Conservation (phyloP, 352 stramenopile genomes). For the Proteromonas lacertae region DNA sequence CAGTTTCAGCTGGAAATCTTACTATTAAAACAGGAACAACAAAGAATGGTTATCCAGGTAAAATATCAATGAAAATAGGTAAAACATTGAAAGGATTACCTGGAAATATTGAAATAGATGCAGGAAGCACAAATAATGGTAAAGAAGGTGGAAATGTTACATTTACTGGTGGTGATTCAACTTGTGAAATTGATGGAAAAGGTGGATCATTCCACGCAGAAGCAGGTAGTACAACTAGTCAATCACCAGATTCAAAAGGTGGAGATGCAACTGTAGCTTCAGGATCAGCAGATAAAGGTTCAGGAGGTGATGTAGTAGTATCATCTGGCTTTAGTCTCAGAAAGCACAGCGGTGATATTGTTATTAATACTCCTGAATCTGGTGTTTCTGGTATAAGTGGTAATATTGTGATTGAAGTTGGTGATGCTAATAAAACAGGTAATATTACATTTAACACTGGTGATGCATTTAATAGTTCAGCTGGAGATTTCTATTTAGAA, state of each 20-base stretch:
- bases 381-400: not conserved
- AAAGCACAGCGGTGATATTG: not conserved
- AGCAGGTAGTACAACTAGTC: not conserved
- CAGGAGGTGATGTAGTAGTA: not conserved
- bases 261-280: not conserved
- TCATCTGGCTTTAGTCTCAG: not conserved
- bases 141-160: not conserved
- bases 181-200: not conserved
- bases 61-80: too few species aligned
- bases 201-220: not conserved
- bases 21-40: not conserved
- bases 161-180: not conserved
- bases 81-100: too few species aligned
- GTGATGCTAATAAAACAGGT: not conserved
- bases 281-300: not conserved
- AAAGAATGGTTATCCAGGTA: too few species aligned
- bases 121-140: not conserved
- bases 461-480: not conserved
- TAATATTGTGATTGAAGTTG: not conserved
- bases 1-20: not conserved
- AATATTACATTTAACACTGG: not conserved
- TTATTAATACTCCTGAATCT: conserved; percentile 2
- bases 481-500: conserved; percentile 1
- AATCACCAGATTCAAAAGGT: not conserved
- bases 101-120: not conserved